Conservation (phyloP, 1,284 basidiomycete genomes). For the Cutaneotrichosporon mucoides region DNA sequence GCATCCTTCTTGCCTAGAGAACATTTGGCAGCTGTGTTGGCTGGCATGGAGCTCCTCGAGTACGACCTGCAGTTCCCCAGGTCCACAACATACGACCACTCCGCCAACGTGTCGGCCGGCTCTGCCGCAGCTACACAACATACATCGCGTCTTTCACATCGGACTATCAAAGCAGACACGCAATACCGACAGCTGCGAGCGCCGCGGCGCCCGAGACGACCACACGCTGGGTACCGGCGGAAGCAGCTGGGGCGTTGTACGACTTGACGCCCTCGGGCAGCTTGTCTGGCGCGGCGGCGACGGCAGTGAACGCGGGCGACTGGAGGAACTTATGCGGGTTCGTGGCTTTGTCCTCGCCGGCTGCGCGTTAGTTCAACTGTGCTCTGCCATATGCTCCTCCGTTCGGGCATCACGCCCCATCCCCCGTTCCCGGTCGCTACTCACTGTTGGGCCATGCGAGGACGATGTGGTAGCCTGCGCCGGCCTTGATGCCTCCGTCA, state of each 20-base stretch:
- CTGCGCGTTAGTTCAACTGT: neutral
- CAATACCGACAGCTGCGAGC: neutral
- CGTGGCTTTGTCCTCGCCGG: neutral
- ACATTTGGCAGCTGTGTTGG: too few relatives aligned
- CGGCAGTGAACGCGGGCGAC: neutral
- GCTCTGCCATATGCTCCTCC: too few relatives aligned
- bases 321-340: neutral
- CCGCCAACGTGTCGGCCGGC: too few relatives aligned
- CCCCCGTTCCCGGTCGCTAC: neutral
- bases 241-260: neutral
- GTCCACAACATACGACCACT: too few relatives aligned
- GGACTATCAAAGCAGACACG: neutral
- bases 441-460: slow-evolving; percentile 2
- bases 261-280: slow-evolving; percentile 1
- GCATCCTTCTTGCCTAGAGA: too few relatives aligned
- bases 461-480: neutral
- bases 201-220: neutral
- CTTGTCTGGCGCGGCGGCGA: neutral
- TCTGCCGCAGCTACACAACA: too few relatives aligned
- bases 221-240: neutral
- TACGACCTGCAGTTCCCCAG: too few relatives aligned
- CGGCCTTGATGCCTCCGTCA: neutral
- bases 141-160: too few relatives aligned
- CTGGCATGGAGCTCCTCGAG: too few relatives aligned
- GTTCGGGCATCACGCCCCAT: too few relatives aligned